A percentile compares a stretch with the other conserved stretches of the same genome.
Evolutionary conservation across 257 asterid species (phyloP).

Genomic region (Lantana camara): DNA sequence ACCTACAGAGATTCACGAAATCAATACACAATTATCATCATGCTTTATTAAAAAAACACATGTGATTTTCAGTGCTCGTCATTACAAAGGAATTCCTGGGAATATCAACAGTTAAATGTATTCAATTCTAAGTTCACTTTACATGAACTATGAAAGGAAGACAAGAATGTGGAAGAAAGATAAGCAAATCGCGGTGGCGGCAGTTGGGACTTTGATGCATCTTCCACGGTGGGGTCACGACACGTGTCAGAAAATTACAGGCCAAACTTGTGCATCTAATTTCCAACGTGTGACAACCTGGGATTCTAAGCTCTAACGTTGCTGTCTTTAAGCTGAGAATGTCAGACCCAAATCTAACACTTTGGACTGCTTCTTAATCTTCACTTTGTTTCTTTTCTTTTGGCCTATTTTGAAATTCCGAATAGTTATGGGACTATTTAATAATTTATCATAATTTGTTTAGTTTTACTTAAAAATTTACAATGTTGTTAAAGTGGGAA

Average conservation of each 20-base stretch:
- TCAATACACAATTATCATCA: neutral
- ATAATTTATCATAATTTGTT: neutral
- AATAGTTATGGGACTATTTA: too few species aligned
- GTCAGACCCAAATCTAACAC: slow-evolving; percentile 25
- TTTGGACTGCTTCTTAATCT: neutral
- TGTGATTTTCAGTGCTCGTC: slow-evolving; percentile 27
- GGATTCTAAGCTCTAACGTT: slow-evolving; percentile 25
- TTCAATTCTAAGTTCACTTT: neutral
- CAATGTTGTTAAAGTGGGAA: neutral
- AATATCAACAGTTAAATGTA: slow-evolving; percentile 27
- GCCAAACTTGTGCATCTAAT: slow-evolving; percentile 18
- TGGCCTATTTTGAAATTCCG: too few species aligned
- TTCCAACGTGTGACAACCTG: slow-evolving; percentile 17
- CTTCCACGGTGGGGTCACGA: neutral
- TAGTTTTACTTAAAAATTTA: neutral
- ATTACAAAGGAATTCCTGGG: neutral
- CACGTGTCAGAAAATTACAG: slow-evolving; percentile 23
- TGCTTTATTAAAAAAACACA: neutral
- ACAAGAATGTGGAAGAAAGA: neutral
- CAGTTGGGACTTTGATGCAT: slow-evolving; percentile 25
- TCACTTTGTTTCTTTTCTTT: neutral
- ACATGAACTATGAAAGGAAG: neutral
- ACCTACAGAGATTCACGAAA: slow-evolving; percentile 31
- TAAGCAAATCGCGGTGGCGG: slow-evolving; percentile 32
- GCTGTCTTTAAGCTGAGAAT: slow-evolving; percentile 13